These are phyloP conservation scores for Cutaneotrichosporon sp. DNA, from an alignment of 1,284 basidiomycete genomes.

Conservation along the genomic window DNA sequence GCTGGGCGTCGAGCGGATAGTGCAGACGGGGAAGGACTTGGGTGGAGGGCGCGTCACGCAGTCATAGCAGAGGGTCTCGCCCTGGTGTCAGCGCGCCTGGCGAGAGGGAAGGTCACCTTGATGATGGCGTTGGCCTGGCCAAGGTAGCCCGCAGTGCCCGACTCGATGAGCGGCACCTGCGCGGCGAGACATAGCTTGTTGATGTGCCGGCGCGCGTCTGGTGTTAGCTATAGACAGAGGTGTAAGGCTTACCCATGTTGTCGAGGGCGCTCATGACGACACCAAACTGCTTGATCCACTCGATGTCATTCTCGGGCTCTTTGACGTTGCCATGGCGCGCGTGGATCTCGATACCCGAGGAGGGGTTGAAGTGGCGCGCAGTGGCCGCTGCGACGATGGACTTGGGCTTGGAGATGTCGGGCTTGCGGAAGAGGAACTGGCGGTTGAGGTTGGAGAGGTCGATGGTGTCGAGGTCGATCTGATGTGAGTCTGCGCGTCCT, in stretches of 20 bases:
- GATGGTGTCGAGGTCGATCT: conserved; percentile 97
- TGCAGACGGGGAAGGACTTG: conserved; percentile 96
- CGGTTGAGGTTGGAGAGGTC: conserved; percentile 98
- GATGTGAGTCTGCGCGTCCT: conserved; percentile 23
- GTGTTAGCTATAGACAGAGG: conserved; percentile 2
- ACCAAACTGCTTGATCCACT: conserved; percentile 88
- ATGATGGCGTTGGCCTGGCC: conserved; percentile 67
- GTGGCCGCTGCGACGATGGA: conserved; percentile 88
- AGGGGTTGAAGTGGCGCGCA: conserved; percentile 86
- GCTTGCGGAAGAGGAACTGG: conserved; percentile 96
- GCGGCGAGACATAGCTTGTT: conserved; percentile 97
- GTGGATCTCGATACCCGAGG: conserved; percentile 66
- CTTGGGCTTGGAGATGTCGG: conserved; percentile 96
- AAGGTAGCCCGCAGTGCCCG: conserved; percentile 92
- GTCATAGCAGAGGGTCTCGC: conserved; percentile 87
- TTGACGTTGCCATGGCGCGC: conserved; percentile 97
- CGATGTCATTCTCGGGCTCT: conserved; percentile 83
- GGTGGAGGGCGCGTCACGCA: conserved; percentile 86
- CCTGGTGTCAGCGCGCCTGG: conserved; percentile 56
- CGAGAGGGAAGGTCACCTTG: conserved; percentile 42
- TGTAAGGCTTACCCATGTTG: conserved; percentile 70
- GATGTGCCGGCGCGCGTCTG: conserved; percentile 85
- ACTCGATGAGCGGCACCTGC: conserved; percentile 87
- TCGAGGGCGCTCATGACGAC: conserved; percentile 96
- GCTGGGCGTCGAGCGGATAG: conserved; percentile 94